Evolutionary conservation across 1,139 yeast species (phyloP).

Genomic region (Suhomyces coccinellae): DNA sequence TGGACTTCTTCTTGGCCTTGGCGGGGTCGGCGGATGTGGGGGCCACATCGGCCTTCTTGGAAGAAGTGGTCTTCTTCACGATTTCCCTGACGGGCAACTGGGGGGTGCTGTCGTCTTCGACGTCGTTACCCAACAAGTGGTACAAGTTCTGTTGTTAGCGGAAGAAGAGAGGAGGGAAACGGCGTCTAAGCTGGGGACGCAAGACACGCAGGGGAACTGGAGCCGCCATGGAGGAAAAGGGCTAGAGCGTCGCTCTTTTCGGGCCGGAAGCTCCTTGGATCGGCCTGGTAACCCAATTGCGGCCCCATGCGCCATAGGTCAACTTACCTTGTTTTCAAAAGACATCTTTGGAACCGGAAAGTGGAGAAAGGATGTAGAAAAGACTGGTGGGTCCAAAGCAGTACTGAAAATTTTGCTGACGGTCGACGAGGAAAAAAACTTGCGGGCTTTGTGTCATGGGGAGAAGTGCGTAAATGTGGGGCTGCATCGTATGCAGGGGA

Average conservation of each 20-base stretch:
- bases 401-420: constrained; percentile 23
- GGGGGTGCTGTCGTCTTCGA: constrained; percentile 64
- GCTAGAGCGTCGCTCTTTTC: no score
- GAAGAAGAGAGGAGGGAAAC: not conserved
- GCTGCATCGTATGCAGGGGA: constrained; percentile 3
- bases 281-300: not conserved
- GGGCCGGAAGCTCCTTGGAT: not conserved
- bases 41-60: constrained; percentile 85
- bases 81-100: constrained; percentile 65
- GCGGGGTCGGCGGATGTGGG: constrained; percentile 83
- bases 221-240: no score
- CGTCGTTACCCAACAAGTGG: constrained; percentile 70
- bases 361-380: constrained; percentile 7
- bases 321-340: constrained; percentile 53
- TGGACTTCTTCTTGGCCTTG: constrained; percentile 73
- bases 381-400: constrained; percentile 1
- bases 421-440: constrained; percentile 16
- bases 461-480: constrained; percentile 6
- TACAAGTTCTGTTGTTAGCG: constrained; percentile 41
- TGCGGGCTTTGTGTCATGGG: constrained; percentile 11
- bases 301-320: not conserved
- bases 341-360: constrained; percentile 33
- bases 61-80: constrained; percentile 79
- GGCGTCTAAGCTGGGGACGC: not conserved
- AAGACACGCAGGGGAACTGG: no score